Conservation (phyloP, 2,329 filamentous ascomycete species). For the Exophiala calicioides region DNA sequence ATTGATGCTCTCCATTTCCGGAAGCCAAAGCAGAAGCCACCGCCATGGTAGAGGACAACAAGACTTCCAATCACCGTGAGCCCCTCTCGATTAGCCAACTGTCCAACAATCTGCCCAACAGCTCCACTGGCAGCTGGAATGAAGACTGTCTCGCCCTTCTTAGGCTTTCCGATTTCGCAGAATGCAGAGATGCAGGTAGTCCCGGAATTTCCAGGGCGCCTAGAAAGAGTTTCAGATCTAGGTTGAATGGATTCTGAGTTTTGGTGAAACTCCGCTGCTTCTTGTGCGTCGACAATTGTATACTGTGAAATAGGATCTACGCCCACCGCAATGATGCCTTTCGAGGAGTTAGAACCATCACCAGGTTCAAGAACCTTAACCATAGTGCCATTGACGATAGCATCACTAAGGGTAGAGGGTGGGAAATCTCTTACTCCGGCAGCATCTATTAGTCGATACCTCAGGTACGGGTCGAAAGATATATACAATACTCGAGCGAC, state of each 20-base stretch:
- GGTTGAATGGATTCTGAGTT: conserved; percentile 31
- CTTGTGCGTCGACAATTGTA: not conserved
- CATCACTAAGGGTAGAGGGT: not conserved
- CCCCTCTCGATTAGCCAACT: conserved; percentile 78
- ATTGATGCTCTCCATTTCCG: too few relatives aligned
- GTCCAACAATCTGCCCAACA: conserved; percentile 81
- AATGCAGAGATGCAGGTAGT: conserved; percentile 70
- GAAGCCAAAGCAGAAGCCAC: too few relatives aligned
- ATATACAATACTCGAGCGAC: too few relatives aligned
- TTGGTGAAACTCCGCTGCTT: not conserved
- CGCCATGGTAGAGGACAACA: too few relatives aligned
- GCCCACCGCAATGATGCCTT: not conserved
- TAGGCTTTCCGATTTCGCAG: conserved; percentile 71
- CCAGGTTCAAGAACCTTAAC: not conserved
- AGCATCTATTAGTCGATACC: not conserved
- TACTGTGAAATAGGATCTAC: not conserved
- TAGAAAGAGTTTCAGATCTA: conserved; percentile 60
- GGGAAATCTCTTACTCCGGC: not conserved
- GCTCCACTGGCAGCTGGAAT: conserved; percentile 77
- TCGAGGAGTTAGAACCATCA: not conserved
- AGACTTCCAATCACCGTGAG: conserved; percentile 76
- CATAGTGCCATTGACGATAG: not conserved
- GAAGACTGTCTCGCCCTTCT: conserved; percentile 79
- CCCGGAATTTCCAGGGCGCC: conserved; percentile 77
- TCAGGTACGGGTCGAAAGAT: not conserved